Evolutionary conservation across 2,329 filamentous ascomycete species (phyloP), one percentile per base, ranked within the genome.

Genomic region (Paracorniculantispora psalliotae): DNA sequence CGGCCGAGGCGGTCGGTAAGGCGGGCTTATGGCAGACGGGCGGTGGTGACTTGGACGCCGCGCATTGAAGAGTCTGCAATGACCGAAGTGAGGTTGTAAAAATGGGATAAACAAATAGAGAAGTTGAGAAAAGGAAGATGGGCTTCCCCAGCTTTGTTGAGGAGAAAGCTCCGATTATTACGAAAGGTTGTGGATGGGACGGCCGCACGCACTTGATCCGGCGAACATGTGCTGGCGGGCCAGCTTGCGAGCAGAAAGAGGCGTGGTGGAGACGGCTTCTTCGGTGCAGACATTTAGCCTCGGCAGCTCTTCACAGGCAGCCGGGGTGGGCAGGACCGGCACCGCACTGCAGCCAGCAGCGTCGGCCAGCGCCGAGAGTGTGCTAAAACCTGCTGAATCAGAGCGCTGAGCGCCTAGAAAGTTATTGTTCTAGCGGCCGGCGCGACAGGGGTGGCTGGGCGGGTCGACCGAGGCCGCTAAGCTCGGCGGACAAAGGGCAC

Each of bases 241-340:
- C 46, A 35, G 25, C 28, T 23, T 15, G 15, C 9, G 39, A 39
- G 33, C 44, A 39, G 37, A 26, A 50, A 55, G n/a, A 19, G 37
- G 52, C 30, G 43, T 46, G 47, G 59, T 59, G 54, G 53, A 47
- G 35, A 50, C 48, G 26, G 41, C 50, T 50, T 60, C 43, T 57
- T 61, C 62, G 33, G 52, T 57, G 62, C 43, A 59, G 52, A 28
- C 35, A 23, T 55, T 64, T 65, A 64, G 64, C 64, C 64, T 66
- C 64, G 64, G 64, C 60, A 61, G 58, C 41, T 51, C 41, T 49
- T 17, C 10, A 25, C 23, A 51, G 48, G 30, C 47, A 8, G n/a
- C n/a, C 37, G n/a, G 37, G 37, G 13, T 41, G 13, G 13, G 7
- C 35, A 28, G n/a, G 17, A 37, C 28, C 4, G 52, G 21, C 41